These are phyloP conservation scores for Phtheirospermum japonicum DNA, from an alignment of 257 asterid species.

Conservation along the genomic window DNA sequence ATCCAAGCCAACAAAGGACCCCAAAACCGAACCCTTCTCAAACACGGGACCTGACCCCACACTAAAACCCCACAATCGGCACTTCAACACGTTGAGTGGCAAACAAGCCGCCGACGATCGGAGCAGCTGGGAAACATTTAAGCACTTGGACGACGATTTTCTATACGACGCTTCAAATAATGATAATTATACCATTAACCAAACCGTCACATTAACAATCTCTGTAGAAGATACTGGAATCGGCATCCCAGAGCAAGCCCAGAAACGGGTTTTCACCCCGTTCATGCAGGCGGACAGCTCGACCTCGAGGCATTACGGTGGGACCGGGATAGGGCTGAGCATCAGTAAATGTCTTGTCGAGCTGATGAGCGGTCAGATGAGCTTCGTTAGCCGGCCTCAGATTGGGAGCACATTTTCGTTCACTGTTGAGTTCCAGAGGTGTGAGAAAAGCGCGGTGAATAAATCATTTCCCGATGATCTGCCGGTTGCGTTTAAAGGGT, in stretches of 20 bases:
- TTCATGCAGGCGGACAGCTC: conserved; percentile 99
- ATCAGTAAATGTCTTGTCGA: conserved; percentile 87
- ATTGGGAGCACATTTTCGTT: conserved; percentile 89
- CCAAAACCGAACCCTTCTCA: conserved; percentile 31
- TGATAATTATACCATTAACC: conserved; percentile 31
- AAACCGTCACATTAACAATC: conserved; percentile 53
- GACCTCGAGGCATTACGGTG: conserved; percentile 86
- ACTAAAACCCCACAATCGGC: conserved; percentile 34
- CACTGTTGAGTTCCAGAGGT: conserved; percentile 50
- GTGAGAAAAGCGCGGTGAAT: conserved; percentile 43
- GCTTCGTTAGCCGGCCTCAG: conserved; percentile 68
- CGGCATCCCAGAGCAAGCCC: conserved; percentile 76
- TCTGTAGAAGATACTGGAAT: conserved; percentile 91
- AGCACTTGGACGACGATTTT: conserved; percentile 48
- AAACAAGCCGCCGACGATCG: conserved; percentile 78
- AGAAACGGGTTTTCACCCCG: conserved; percentile 74
- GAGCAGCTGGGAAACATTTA: conserved; percentile 67
- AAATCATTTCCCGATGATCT: conserved; percentile 52
- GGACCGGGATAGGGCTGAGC: conserved; percentile 94
- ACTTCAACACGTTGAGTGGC: conserved; percentile 68
- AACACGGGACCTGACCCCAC: conserved; percentile 49
- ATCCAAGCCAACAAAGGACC: conserved; percentile 38
- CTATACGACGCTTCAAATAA: conserved; percentile 32
- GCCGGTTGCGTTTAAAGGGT: conserved; percentile 58
- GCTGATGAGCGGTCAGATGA: conserved; percentile 90